These are phyloP conservation scores for Alternaria sp. DNA, from an alignment of 2,329 filamentous ascomycete genomes.

Conservation along the genomic window DNA sequence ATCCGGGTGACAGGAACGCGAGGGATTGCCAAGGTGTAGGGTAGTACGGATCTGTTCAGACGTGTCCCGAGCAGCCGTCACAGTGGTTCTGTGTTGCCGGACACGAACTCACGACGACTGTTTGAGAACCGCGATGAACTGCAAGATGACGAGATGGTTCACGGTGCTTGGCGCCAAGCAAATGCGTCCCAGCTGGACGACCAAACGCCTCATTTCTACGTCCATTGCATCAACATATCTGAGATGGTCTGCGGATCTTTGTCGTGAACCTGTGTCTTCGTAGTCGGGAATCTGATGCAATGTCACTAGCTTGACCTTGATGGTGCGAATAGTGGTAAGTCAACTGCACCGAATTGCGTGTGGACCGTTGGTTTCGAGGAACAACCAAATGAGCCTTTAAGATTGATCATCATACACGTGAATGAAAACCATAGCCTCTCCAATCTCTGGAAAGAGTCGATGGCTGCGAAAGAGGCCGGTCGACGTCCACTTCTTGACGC, in stretches of 20 bases:
- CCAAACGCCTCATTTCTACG: neutral
- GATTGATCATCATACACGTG: neutral
- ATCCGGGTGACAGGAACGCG: constrained; percentile 8
- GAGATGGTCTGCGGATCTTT: neutral
- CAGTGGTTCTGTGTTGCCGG: neutral
- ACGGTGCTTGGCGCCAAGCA: neutral
- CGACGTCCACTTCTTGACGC: neutral
- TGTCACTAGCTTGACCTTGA: neutral
- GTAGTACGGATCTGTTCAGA: neutral
- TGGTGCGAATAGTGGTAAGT: neutral
- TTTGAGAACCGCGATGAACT: neutral
- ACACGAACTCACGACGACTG: neutral
- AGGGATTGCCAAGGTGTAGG: constrained; percentile 11
- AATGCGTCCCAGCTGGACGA: neutral
- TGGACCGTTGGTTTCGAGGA: neutral
- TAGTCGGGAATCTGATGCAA: neutral
- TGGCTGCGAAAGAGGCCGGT: neutral
- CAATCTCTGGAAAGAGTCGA: neutral
- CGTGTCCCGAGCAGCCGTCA: neutral
- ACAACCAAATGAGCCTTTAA: neutral
- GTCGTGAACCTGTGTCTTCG: neutral
- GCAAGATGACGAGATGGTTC: neutral
- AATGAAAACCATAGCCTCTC: neutral
- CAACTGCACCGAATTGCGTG: neutral
- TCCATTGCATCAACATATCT: neutral